These are phyloP conservation scores for Phytophthora pistaciae DNA, from an alignment of 352 stramenopile species.

Conservation along the genomic window DNA sequence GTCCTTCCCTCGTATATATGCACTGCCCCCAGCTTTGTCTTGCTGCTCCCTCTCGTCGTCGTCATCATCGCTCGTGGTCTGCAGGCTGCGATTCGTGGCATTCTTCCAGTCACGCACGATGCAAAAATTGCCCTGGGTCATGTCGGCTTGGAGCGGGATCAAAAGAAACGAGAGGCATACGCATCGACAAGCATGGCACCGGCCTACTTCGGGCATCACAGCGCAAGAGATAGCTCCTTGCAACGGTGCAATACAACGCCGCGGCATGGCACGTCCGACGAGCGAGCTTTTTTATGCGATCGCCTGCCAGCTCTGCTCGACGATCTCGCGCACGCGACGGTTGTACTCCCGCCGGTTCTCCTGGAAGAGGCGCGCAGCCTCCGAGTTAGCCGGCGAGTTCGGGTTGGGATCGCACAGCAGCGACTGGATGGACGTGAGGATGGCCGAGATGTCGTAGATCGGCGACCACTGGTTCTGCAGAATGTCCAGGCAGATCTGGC, in stretches of 20 bases:
- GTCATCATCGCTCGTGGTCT: slow-evolving; percentile 11
- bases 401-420: slow-evolving; percentile 99
- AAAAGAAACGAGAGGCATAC: slow-evolving; percentile 21
- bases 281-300: slow-evolving; percentile 59
- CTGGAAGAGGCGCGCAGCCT: slow-evolving; percentile 97
- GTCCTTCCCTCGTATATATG: slow-evolving; percentile 19
- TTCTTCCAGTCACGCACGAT: slow-evolving; percentile 7
- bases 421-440: slow-evolving; percentile 99
- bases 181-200: slow-evolving; percentile 20
- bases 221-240: slow-evolving; percentile 6
- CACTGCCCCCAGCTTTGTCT: slow-evolving; percentile 18
- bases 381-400: slow-evolving; percentile 98
- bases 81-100: slow-evolving; percentile 8
- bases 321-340: slow-evolving; percentile 98
- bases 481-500: slow-evolving; percentile 98
- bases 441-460: slow-evolving; percentile 99
- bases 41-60: slow-evolving; percentile 5
- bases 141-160: slow-evolving; percentile 12
- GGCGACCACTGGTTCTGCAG: slow-evolving; percentile 99
- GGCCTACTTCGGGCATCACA: slow-evolving; percentile 8
- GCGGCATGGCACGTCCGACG: slow-evolving; percentile 11
- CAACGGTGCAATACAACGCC: slow-evolving; percentile 24
- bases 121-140: slow-evolving; percentile 16
- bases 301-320: slow-evolving; percentile 98
- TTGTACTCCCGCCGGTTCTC: slow-evolving; percentile 99